Evolutionary conservation across 192 early-diverging fungal genomes (phyloP), one percentile per base, ranked within the genome.

Genomic region (Backusella liffmaniae): DNA sequence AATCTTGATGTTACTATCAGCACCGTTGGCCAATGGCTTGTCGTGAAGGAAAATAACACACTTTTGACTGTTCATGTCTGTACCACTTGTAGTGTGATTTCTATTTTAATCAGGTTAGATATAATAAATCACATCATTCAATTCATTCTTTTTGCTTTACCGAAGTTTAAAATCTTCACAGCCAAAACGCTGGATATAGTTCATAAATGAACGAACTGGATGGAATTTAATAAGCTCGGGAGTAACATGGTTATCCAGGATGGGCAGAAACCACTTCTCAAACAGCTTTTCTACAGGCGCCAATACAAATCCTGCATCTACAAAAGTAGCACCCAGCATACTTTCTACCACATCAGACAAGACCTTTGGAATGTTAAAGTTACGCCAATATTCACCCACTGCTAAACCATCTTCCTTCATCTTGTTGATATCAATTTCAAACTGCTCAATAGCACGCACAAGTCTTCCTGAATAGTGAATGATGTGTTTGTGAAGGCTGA

Each of bases 341-440:
- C 93, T 91, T 81, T 98, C 97, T n/a, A 96, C 86, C 1, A 97
- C 78, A 84, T 98, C 97, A 8, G 92, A 92, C 53, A 95, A 77
- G 0, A 94, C 92, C 73, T 98, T 98, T 26, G 97, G 97, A n/a
- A 95, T 88, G 10, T 85, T 84, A n/a, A 94, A 76, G 37, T 91
- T 81, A 42, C 86, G 84, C 96, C 95, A 95, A 74, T 92, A 96
- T 69, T 95, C 92, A 10, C 88, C 73, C 77, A 82, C 66, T 73
- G 73, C 41, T 66, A 79, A 59, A 1, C 78, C 80, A 10, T 65
- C 44, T 0, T 83, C 66, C 66, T 80, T 70, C 72, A 84, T 75
- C 34, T 76, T 46, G 36, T 84, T 71, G 9, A 97, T 78, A 35
- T 90, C 84, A 1, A 56, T 46, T 10, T 79, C 76, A 62, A 92